Evolutionary conservation across 345 rosid genomes (phyloP).

Genomic region (Populus euphratica): DNA sequence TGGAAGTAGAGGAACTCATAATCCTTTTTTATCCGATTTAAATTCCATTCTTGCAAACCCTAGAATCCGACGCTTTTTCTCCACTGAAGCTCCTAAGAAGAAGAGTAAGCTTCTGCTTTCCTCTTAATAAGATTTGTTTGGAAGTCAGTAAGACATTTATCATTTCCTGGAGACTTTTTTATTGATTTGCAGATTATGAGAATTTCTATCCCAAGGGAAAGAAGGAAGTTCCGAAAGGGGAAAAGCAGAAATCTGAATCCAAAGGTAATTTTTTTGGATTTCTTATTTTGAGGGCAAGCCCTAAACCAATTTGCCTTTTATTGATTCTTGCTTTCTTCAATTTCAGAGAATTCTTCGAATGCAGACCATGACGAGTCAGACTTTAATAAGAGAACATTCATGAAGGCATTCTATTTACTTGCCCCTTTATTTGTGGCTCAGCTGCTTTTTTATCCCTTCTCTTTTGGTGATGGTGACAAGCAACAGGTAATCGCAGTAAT

Average conservation of each 20-base stretch:
- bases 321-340: neutral
- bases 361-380: conserved; percentile 44
- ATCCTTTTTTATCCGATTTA: conserved; percentile 37
- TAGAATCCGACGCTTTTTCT: conserved; percentile 57
- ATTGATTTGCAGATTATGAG: conserved; percentile 65
- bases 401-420: conserved; percentile 42
- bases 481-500: conserved; percentile 50
- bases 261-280: conserved; percentile 44
- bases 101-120: conserved; percentile 40
- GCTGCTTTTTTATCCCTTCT: conserved; percentile 41
- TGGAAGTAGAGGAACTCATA: conserved; percentile 33
- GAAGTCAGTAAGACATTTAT: neutral
- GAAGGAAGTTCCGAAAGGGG: conserved; percentile 73
- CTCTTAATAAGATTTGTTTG: neutral
- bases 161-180: neutral
- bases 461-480: conserved; percentile 48
- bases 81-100: conserved; percentile 67
- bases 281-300: neutral
- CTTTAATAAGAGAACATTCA: conserved; percentile 40
- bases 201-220: conserved; percentile 76
- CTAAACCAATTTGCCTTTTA: neutral
- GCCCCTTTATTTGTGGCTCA: conserved; percentile 57
- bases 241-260: conserved; percentile 72
- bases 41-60: conserved; percentile 64
- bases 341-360: conserved; percentile 62